Evolutionary conservation across 306 rosid species (phyloP).

Genomic region (Pyrus betulifolia): DNA sequence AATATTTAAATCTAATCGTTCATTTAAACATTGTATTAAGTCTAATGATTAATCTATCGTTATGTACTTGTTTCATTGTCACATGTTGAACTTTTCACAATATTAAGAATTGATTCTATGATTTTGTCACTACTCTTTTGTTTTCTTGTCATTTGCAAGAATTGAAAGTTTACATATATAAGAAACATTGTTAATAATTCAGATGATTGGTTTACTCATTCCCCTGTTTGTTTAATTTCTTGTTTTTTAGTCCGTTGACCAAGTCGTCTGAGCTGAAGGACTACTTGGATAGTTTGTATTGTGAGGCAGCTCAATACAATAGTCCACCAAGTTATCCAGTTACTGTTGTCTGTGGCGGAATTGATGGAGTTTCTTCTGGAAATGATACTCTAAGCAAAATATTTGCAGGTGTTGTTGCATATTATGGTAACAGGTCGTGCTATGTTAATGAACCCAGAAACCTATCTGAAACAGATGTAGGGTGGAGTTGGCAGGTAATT

Average conservation of each 20-base stretch:
- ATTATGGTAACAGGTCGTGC: constrained; percentile 35
- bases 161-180: too few species aligned
- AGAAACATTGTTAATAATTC: too few species aligned
- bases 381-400: constrained; percentile 34
- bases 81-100: too few species aligned
- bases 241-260: constrained; percentile 33
- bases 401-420: constrained; percentile 55
- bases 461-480: constrained; percentile 27
- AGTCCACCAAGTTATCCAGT: constrained; percentile 53
- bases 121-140: not conserved
- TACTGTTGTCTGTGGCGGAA: constrained; percentile 41
- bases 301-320: constrained; percentile 49
- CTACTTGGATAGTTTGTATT: constrained; percentile 14
- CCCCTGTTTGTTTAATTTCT: not conserved
- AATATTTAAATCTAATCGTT: too few species aligned
- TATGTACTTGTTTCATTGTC: too few species aligned
- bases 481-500: constrained; percentile 86
- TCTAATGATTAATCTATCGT: too few species aligned
- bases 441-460: constrained; percentile 25
- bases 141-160: not conserved
- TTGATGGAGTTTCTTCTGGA: constrained; percentile 36
- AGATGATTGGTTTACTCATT: not conserved
- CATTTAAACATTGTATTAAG: too few species aligned
- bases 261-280: constrained; percentile 25
- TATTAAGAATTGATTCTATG: too few species aligned